Evolutionary conservation across 169 alveolate genomes (phyloP).

Genomic region (Fabrea salina): DNA sequence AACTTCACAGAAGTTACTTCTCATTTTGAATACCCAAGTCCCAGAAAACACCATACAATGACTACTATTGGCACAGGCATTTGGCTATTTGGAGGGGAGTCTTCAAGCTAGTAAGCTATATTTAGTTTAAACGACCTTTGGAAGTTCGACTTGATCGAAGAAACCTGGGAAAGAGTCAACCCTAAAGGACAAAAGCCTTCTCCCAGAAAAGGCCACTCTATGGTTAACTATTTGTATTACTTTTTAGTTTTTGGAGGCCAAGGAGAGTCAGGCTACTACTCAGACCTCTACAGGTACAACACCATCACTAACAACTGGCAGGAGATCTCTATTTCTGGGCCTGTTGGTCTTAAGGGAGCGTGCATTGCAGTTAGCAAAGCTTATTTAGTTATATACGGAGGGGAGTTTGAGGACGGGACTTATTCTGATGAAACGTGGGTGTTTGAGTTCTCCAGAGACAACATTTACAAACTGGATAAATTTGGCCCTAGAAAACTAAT

Average conservation of each 20-base stretch:
- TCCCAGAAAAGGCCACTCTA: conserved; percentile 73
- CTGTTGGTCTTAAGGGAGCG: not conserved
- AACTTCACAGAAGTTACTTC: not conserved
- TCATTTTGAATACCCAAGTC: not conserved
- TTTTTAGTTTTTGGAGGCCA: conserved; percentile 23
- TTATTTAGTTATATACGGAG: not conserved
- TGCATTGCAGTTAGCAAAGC: not conserved
- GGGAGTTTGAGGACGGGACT: not conserved
- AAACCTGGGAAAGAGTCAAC: conserved; percentile 45
- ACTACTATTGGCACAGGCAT: not conserved
- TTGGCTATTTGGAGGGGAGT: conserved; percentile 7
- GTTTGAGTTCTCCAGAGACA: too few species aligned
- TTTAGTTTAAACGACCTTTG: conserved; percentile 49
- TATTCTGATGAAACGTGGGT: not conserved
- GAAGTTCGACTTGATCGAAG: conserved; percentile 63
- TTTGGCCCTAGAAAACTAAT: too few species aligned
- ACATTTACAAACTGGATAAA: too few species aligned
- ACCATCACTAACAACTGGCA: not conserved
- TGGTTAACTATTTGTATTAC: too few species aligned
- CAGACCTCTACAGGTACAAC: not conserved
- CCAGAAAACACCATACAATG: not conserved
- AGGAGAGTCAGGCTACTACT: not conserved
- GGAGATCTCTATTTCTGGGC: not conserved
- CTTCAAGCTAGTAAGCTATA: too few species aligned
- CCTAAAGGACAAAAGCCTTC: conserved; percentile 53